Evolutionary conservation across 2,329 filamentous ascomycete species (phyloP).

Genomic region (Rutstroemia sp.): DNA sequence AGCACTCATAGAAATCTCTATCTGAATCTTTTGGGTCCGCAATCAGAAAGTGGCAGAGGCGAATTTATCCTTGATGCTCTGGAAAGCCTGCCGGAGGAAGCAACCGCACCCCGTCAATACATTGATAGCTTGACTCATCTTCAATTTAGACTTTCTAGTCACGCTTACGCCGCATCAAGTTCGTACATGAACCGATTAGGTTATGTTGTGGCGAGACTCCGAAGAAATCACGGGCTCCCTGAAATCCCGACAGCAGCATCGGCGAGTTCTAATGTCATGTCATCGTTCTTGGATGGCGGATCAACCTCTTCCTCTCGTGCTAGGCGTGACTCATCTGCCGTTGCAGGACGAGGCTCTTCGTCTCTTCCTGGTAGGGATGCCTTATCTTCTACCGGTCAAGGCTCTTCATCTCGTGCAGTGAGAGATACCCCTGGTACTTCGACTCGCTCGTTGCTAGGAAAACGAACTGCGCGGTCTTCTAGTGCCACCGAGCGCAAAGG

Average conservation of each 20-base stretch:
- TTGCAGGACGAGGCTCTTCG: not conserved
- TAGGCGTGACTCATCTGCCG: not conserved
- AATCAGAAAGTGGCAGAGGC: conserved; percentile 11
- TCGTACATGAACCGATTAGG: conserved; percentile 2
- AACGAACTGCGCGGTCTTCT: conserved; percentile 14
- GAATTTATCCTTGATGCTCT: conserved; percentile 24
- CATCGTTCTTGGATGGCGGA: conserved; percentile 10
- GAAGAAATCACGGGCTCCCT: not conserved
- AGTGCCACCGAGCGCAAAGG: conserved; percentile 18
- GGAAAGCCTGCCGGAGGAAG: conserved; percentile 22
- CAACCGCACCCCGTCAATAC: conserved; percentile 20
- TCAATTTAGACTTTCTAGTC: not conserved
- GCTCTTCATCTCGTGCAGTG: not conserved
- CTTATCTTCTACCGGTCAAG: not conserved
- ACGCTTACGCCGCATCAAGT: not conserved
- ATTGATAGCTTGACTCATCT: conserved; percentile 10
- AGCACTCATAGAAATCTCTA: conserved; percentile 25
- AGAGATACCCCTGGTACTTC: not conserved
- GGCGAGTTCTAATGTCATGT: not conserved
- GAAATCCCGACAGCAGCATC: not conserved
- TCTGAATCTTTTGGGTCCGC: conserved; percentile 21
- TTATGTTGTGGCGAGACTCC: not conserved
- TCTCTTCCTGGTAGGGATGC: not conserved
- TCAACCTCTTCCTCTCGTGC: conserved; percentile 1
- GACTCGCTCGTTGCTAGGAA: conserved; percentile 13